Evolutionary conservation across 2,329 filamentous ascomycete species (phyloP).

Genomic region (Fusarium penzigii): DNA sequence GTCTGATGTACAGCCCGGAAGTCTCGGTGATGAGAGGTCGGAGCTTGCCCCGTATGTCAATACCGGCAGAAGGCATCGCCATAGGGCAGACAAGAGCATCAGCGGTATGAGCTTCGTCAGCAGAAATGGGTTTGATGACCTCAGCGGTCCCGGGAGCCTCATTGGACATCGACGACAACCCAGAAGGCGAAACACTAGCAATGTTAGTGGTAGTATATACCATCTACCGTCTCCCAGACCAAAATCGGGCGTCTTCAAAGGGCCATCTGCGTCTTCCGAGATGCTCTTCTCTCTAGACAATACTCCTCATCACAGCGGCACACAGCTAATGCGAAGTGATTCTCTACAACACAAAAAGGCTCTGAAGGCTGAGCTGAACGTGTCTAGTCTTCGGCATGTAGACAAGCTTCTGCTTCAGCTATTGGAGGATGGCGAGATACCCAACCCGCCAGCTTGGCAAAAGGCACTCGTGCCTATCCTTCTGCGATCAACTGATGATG

Average conservation of each 20-base stretch:
- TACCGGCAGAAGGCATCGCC: conserved; percentile 72
- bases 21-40: conserved; percentile 72
- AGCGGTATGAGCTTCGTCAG: conserved; percentile 69
- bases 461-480: conserved; percentile 88
- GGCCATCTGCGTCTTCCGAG: conserved; percentile 54
- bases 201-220: conserved; percentile 69
- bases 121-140: conserved; percentile 66
- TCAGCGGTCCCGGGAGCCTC: conserved; percentile 55
- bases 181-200: conserved; percentile 80
- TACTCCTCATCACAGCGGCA: conserved; percentile 43
- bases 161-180: conserved; percentile 62
- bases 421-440: conserved; percentile 72
- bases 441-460: conserved; percentile 79
- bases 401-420: conserved; percentile 82
- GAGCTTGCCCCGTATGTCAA: conserved; percentile 73
- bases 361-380: conserved; percentile 81
- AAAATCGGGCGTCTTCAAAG: conserved; percentile 58
- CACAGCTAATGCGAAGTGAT: conserved; percentile 70
- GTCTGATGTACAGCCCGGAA: conserved; percentile 64
- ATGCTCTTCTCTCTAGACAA: conserved; percentile 48
- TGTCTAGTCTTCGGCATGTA: conserved; percentile 85
- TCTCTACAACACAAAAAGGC: conserved; percentile 76
- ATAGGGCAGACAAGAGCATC: conserved; percentile 70
- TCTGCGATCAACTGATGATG: conserved; percentile 87
- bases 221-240: conserved; percentile 74